phyloP scores from a whole-genome alignment of 768 basidiomycete genomes.

The Hypsizygus marmoreus region DNA sequence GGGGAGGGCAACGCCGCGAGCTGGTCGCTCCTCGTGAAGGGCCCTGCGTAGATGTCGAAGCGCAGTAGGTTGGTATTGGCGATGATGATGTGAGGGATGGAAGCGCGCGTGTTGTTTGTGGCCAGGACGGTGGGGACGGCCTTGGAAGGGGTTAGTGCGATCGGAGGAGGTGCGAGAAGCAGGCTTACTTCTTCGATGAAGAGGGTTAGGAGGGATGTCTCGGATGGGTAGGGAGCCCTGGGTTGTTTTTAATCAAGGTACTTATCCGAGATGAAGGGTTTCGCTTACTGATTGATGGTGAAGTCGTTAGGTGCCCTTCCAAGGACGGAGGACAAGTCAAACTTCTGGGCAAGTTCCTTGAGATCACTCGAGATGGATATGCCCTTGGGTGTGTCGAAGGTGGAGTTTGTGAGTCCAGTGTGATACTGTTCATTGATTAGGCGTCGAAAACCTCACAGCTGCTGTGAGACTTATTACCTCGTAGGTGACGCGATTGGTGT shows the following conservation, averaged over 20 bases:
- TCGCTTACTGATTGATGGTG: conserved; percentile 57
- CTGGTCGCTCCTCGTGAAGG: conserved; percentile 82
- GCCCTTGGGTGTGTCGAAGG: conserved; percentile 66
- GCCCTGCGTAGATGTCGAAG: conserved; percentile 66
- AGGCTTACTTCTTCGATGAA: conserved; percentile 48
- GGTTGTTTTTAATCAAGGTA: too few species aligned
- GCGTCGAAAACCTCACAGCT: not conserved
- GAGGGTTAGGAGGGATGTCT: conserved; percentile 59
- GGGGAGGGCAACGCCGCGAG: conserved; percentile 73
- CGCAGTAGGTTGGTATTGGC: conserved; percentile 65
- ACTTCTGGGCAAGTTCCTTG: conserved; percentile 49
- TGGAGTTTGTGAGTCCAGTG: conserved; percentile 45
- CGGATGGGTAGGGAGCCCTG: conserved; percentile 65
- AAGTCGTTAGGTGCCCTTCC: conserved; percentile 80
- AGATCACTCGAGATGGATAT: conserved; percentile 56
- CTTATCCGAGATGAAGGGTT: too few species aligned
- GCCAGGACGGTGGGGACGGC: conserved; percentile 57
- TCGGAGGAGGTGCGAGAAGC: conserved; percentile 12
- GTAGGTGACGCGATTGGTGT: conserved; percentile 77
- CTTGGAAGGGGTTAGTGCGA: conserved; percentile 22
- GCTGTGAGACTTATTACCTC: conserved; percentile 45
- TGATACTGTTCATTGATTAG: conserved; percentile 55
- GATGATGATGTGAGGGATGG: conserved; percentile 64
- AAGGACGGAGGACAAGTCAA: conserved; percentile 63
- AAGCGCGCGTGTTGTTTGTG: conserved; percentile 63